Base-by-base conservation (phyloP, 1,284 basidiomycete genomes). In the Rhizoctonia solani region DNA sequence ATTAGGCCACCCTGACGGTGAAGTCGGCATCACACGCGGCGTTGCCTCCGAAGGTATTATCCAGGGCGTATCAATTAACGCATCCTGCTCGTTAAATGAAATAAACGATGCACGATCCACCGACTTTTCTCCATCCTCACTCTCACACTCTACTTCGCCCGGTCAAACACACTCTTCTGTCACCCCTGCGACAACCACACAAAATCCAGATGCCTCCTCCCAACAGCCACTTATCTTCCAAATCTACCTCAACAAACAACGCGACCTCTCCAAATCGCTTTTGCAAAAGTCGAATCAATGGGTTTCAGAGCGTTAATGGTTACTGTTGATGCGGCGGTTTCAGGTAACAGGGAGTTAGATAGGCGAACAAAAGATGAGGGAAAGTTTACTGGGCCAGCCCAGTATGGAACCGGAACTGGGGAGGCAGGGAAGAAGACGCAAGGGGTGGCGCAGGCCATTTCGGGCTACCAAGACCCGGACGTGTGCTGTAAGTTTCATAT, bases 261-360 rank as follows among this genome's bases (percentile, higher is more conserved):
- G 92, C 55, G 74, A 78, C 3, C 80, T 85, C 27, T 91, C 93
- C 1, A 85, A 86, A 72, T 82, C 85, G 70, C 86, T 91, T 39
- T 82, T 97, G 34, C 81, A 81, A 46, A 87, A 91, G 83, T 93
- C 23, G 87, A 91, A 71, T 74, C 76, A 19, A 77, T 89, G 9
- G 90, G 90, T 0, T 92, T 89, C 76, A 91, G 87, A 61, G 93
- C 92, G 0, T 90, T 98, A 63, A 92, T 93, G 77, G 79, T 97
- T 49, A 97, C 95, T 0, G 94, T 95, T 2, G 95, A 97, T 78
- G 93, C 93, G 5, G 82, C 92, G 3, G 86, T 92, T 6, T 84
- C 91, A 5, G 90, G 93, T 13, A 94, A 95, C 74, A 83, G 94
- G 42, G 95, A 97, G 77, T 78, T 85, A 50, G 94, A 97, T 73